Evolutionary conservation across 345 rosid species (phyloP), one percentile per base, ranked within the genome.

Genomic region (Salix brachista): DNA sequence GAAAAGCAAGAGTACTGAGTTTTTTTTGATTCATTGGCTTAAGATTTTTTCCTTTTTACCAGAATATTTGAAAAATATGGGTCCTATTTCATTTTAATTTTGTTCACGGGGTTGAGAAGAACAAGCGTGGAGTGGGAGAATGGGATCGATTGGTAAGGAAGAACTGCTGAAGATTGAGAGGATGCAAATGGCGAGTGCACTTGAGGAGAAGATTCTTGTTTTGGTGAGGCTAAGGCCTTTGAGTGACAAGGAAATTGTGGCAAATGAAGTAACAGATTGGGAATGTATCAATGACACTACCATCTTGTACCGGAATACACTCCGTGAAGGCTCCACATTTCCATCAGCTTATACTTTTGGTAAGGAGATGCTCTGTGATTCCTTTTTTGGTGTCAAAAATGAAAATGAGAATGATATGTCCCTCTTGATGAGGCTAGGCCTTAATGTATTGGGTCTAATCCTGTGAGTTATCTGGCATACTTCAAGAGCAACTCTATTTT

Each of bases 201-300:
- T 88, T 0, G 97, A 93, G 79, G 99, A 95, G 85, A 93, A 89
- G 88, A 96, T 96, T 79, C 87, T 93, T 52, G 98, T 93, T 80
- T 78, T 92, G 84, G 94, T 96, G 85, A 92, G 98, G 85, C 77
- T 92, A 85, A 90, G 99, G 89, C 99, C 99, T 75, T 83, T 93
- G 89, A 96, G 82, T 72, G 98, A 96, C 41, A 93, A 87, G 85
- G 99, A 96, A 88, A 84, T 87, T 78, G 71, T 72, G 37, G 91
- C 84, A 61, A 85, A 80, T 81, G 99, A 96, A 88, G 90, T 82
- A 72, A 91, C 94, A 1, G 99, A 96, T 70, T 96, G 99, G 99
- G 99, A 96, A 80, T 96, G 99, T 87, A 90, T 96, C 88, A 96
- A 89, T 72, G 90, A 90, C 56, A 86, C 89, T 62, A 87, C 98